Evolutionary conservation across 2,329 filamentous ascomycete genomes (phyloP).

Genomic region (Colletotrichum viniferum): DNA sequence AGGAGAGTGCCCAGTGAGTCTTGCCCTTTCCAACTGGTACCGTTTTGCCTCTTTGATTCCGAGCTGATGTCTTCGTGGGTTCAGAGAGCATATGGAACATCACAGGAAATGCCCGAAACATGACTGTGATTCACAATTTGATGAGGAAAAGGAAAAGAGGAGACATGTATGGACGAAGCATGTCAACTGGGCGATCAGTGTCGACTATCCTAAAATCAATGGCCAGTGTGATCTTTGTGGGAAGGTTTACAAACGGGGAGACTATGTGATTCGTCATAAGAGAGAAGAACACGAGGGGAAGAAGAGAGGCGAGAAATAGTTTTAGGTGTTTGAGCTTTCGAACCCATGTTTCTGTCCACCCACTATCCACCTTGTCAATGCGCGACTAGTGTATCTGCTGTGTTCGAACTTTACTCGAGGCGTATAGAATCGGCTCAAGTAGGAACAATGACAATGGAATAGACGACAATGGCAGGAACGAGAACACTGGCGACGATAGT

Average conservation of each 20-base stretch:
- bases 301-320: neutral
- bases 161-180: neutral
- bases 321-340: neutral
- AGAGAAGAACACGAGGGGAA: neutral
- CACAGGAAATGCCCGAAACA: neutral
- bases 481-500: neutral
- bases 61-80: neutral
- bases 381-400: slow-evolving; percentile 30
- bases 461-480: neutral
- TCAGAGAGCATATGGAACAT: neutral
- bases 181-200: neutral
- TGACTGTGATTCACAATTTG: neutral
- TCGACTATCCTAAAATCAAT: neutral
- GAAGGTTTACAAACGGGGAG: neutral
- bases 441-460: neutral
- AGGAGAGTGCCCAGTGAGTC: neutral
- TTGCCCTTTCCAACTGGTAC: fast-evolving
- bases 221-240: neutral
- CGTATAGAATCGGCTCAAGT: fast-evolving
- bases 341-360: neutral
- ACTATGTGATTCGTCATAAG: neutral
- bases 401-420: neutral
- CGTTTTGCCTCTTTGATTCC: fast-evolving
- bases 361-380: fast-evolving
- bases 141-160: neutral